Base-by-base conservation (phyloP, 495 filamentous ascomycete genomes). In the Tetracladium setigerum region DNA sequence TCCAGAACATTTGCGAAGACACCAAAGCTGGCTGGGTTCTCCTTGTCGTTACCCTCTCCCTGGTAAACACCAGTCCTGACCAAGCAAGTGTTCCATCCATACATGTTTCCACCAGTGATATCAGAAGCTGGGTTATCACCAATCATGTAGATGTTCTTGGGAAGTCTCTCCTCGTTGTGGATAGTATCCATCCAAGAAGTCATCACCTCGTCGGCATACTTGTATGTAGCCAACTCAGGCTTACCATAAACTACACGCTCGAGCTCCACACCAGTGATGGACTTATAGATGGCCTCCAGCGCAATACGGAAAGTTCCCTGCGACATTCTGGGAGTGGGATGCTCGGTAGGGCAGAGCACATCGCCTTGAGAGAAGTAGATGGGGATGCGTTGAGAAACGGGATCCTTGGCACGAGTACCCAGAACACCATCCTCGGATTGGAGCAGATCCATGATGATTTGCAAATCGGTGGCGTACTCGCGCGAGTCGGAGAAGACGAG, bases 51-150 rank as follows among this genome's bases (percentile, higher is more conserved):
- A 52, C 76, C 72, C 30, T 58, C 53, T 5, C 63, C 59, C 31
- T 57, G 63, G 50, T 79, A 87, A 5, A 98, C 89, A 1, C 92
- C 92, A 31, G 85, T 96, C 36, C 77, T 68, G 19, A 97, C 89
- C 47, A 98, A 65, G n/a, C 94, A 73, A 16, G 83, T 86, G 18
- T 74, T 60, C 91, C 92, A 98, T 12, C 57, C 58, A 60, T 84
- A 92, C 38, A 69, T 70, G 56, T 95, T 96, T 14, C 85, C 90
- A 12, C 92, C 91, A 13, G 71, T 67, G 49, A 98, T 92, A 63
- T 98, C 91, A 16, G 79, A 85, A 58, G 84, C 85, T 2, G 91
- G 90, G 55, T 96, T 98, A 55, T 98, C 91, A 0, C 91, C 91
- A 15, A 98, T 74, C 90, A 96, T 95, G 56, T 95, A 96, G 11